phyloP scores from a whole-genome alignment of 176 grass and related monocot genomes.

The sorghum (Sorghum bicolor) region Sorghum_bicolor_NCBIv3 NC_012870.2:57991501-57992000 shows the following conservation, averaged over 20 bases:
- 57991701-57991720: neutral
- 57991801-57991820: conserved; percentile 58
- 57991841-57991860: neutral
- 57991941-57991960: neutral
- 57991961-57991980: neutral
- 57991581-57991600: neutral
- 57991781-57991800: conserved; percentile 61
- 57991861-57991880: neutral
- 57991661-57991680: neutral
- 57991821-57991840: conserved; percentile 72
- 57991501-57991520: conserved; percentile 71
- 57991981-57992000: neutral
- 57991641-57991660: neutral
- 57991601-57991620: neutral
- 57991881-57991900: neutral
- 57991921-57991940: neutral
- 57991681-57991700: neutral
- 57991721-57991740: conserved; percentile 4
- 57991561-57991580: neutral
- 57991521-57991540: neutral
- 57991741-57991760: conserved; percentile 30
- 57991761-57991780: conserved; percentile 87
- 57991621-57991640: neutral
- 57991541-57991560: neutral
- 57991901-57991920: neutral